Percentiles rank a stretch among this genome's conserved stretches.
Evolutionary conservation across 2,329 filamentous ascomycete genomes (phyloP).

Genomic region (Incumbomyces lentus): DNA sequence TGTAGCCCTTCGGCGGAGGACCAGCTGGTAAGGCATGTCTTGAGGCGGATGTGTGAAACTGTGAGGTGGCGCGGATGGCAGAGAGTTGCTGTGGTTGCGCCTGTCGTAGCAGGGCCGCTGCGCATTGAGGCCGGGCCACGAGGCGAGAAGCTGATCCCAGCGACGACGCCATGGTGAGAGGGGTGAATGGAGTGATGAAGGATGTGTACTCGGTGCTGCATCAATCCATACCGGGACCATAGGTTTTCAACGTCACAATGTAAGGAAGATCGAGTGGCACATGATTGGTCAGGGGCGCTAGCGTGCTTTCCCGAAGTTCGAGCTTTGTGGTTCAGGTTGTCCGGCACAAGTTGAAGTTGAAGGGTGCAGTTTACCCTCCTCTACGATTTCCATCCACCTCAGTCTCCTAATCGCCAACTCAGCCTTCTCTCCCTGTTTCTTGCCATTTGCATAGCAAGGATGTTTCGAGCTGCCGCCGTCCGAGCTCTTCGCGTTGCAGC

Average conservation of each 20-base stretch:
- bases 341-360: constrained; percentile 8
- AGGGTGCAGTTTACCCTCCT: constrained; percentile 10
- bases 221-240: not conserved
- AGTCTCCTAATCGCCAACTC: constrained; percentile 6
- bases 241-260: not conserved
- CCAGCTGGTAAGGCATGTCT: constrained; percentile 58
- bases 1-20: constrained; percentile 70
- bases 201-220: not conserved
- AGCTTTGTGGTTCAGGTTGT: not conserved
- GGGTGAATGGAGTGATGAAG: constrained; percentile 13
- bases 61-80: constrained; percentile 39
- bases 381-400: constrained; percentile 10
- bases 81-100: constrained; percentile 20
- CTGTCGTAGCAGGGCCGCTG: constrained; percentile 22
- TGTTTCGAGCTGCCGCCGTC: constrained; percentile 84
- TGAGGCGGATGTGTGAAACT: constrained; percentile 55
- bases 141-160: constrained; percentile 33
- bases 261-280: not conserved
- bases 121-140: constrained; percentile 31
- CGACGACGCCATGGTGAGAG: constrained; percentile 34
- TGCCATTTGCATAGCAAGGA: constrained; percentile 37
- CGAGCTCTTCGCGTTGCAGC: constrained; percentile 56
- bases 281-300: not conserved
- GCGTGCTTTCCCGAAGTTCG: not conserved
- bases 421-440: constrained; percentile 5